Evolutionary conservation across 2,329 filamentous ascomycete genomes (phyloP).

Genomic region (Colletotrichum eleusines): DNA sequence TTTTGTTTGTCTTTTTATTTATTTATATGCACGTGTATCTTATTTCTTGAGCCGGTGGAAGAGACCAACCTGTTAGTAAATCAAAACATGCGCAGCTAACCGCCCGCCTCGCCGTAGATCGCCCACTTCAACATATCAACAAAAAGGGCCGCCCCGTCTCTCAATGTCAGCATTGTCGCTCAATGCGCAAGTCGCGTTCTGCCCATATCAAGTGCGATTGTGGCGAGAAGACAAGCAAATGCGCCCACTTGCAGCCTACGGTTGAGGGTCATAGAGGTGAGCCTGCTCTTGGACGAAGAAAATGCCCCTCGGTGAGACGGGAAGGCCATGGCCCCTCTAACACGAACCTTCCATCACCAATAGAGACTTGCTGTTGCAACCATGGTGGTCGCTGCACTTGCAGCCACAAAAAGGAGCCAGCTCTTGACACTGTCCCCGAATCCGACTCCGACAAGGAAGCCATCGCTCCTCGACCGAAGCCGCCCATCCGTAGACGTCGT

Average conservation of each 20-base stretch:
- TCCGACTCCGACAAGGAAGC: slow-evolving; percentile 68
- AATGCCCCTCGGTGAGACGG: slow-evolving; percentile 45
- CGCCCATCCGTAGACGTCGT: slow-evolving; percentile 62
- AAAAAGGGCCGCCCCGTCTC: slow-evolving; percentile 98
- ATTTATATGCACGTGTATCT: not conserved
- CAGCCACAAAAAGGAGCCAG: slow-evolving; percentile 70
- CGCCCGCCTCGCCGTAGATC: slow-evolving; percentile 68
- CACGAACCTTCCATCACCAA: slow-evolving; percentile 34
- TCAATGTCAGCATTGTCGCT: slow-evolving; percentile 96
- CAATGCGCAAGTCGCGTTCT: slow-evolving; percentile 94
- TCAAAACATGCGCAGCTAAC: slow-evolving; percentile 45
- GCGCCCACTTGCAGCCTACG: slow-evolving; percentile 69
- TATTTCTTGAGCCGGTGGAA: not conserved
- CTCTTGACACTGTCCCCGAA: slow-evolving; percentile 73
- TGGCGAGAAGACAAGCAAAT: slow-evolving; percentile 87
- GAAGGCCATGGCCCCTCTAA: slow-evolving; percentile 41
- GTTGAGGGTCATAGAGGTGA: slow-evolving; percentile 71
- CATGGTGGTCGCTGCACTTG: slow-evolving; percentile 77
- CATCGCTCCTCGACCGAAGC: slow-evolving; percentile 54
- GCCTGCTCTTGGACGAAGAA: slow-evolving; percentile 46
- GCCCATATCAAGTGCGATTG: slow-evolving; percentile 98
- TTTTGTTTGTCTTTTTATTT: slow-evolving; percentile 10
- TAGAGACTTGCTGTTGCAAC: slow-evolving; percentile 78
- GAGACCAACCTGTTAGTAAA: not conserved
- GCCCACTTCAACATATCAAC: slow-evolving; percentile 92